A percentile compares a stretch with the other conserved stretches of the same genome.
phyloP scores from a whole-genome alignment of 2,329 filamentous ascomycete species.

The Penicillium sclerotigenum region DNA sequence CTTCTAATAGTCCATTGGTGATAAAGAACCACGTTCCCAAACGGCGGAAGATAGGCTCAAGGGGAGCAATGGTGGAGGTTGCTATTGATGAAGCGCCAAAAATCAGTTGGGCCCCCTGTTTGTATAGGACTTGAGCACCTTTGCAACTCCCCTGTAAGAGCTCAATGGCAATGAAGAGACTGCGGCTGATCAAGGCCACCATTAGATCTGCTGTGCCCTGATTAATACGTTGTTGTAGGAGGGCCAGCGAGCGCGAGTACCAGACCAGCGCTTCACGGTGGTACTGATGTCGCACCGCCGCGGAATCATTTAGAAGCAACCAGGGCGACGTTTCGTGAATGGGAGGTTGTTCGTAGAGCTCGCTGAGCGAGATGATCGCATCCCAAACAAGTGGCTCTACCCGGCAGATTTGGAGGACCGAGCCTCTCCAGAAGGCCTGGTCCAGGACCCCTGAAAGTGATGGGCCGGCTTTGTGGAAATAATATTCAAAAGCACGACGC shows the following conservation, averaged over 20 bases:
- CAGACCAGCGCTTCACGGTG: slow-evolving; percentile 18
- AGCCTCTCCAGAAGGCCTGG: slow-evolving; percentile 25
- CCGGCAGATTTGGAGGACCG: slow-evolving; percentile 28
- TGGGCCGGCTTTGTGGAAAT: slow-evolving; percentile 24
- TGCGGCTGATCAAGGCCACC: slow-evolving; percentile 17
- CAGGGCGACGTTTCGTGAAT: slow-evolving; percentile 13
- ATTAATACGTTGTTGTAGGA: slow-evolving; percentile 16
- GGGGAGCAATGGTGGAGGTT: background rate
- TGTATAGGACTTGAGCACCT: slow-evolving; percentile 11
- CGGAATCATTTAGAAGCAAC: slow-evolving; percentile 11
- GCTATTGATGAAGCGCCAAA: background rate
- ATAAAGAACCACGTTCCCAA: slow-evolving; percentile 14
- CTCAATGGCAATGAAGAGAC: slow-evolving; percentile 22
- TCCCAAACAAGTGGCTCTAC: slow-evolving; percentile 28
- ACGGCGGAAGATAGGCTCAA: slow-evolving; percentile 15
- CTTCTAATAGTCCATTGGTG: background rate
- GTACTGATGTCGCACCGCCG: slow-evolving; percentile 7
- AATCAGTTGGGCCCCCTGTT: slow-evolving; percentile 13
- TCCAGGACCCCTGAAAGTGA: slow-evolving; percentile 26
- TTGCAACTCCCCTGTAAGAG: slow-evolving; percentile 17
- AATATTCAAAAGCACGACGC: slow-evolving; percentile 29
- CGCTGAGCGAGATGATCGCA: slow-evolving; percentile 28
- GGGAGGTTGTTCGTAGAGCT: slow-evolving; percentile 25
- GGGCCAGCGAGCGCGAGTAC: slow-evolving; percentile 20
- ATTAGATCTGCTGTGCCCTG: slow-evolving; percentile 12